Percentiles rank a stretch among this genome's conserved stretches.
Conservation (phyloP, 2,329 filamentous ascomycete species). For the Hymenoscyphus fraxineus region DNA sequence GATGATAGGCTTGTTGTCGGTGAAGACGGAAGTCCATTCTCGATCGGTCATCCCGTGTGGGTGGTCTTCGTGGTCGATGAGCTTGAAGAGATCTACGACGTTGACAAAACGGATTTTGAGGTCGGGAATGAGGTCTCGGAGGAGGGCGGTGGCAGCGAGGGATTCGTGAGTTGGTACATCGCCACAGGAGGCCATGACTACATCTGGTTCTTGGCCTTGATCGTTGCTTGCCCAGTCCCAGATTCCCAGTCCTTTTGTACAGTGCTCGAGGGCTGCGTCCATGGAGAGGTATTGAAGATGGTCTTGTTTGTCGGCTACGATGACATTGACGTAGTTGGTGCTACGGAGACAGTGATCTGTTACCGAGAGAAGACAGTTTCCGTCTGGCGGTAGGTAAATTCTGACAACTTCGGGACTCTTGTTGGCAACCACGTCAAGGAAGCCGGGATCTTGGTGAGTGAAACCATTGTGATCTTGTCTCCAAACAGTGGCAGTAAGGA, state of each 20-base stretch:
- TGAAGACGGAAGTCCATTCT: constrained; percentile 70
- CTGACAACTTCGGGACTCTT: constrained; percentile 76
- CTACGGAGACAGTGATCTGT: constrained; percentile 73
- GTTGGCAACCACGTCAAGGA: constrained; percentile 75
- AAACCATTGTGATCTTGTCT: constrained; percentile 82
- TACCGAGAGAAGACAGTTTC: constrained; percentile 71
- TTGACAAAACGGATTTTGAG: constrained; percentile 78
- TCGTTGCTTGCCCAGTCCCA: constrained; percentile 76
- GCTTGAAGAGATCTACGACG: constrained; percentile 75
- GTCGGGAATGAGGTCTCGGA: constrained; percentile 66
- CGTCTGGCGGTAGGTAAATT: constrained; percentile 77
- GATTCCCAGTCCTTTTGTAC: constrained; percentile 74
- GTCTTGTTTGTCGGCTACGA: constrained; percentile 76
- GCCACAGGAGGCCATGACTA: constrained; percentile 73
- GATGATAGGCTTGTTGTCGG: constrained; percentile 65
- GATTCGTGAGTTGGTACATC: constrained; percentile 72
- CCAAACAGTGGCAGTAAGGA: constrained; percentile 76
- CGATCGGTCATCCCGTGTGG: constrained; percentile 66
- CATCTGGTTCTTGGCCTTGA: constrained; percentile 61
- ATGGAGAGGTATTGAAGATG: constrained; percentile 73
- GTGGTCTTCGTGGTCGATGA: constrained; percentile 66
- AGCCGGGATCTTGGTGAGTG: constrained; percentile 76
- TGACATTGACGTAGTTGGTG: constrained; percentile 75
- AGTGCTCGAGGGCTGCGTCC: constrained; percentile 69
- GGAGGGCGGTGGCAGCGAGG: constrained; percentile 68